Evolutionary conservation across 2,329 filamentous ascomycete genomes (phyloP), one percentile per base, ranked within the genome.

Genomic region (Penicillium expansum): DNA sequence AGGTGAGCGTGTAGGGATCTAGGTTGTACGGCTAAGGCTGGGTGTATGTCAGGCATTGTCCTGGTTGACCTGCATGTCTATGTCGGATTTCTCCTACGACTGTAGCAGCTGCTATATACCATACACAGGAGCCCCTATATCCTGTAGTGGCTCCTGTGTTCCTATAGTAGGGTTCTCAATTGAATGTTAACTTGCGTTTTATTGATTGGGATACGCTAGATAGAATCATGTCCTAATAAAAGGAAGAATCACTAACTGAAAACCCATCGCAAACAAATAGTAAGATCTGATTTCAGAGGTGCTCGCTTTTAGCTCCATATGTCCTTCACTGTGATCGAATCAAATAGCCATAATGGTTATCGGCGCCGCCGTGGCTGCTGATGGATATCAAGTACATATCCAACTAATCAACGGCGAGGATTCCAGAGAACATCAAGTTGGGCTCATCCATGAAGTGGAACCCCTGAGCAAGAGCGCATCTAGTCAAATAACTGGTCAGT

Each of bases 381-480:
- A 20, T 9, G 37, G 30, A 55, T 16, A 29, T 30, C 5, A 5
- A 29, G 20, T 14, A 6, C 43, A 48, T 13, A 35, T 6, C n/a
- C 11, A 20, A 37, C 38, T 55, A 55, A 4, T 50, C 47, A 11
- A 22, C 11, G 14, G 13, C 30, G n/a, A 33, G 8, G 13, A 52
- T 29, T 5, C 18, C 22, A 27, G 38, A 29, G 45, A 55, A 43
- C 47, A 49, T 49, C n/a, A 20, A 27, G 30, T 55, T 55, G 20
- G 52, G 52, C 38, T 55, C 52, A 20, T 55, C 45, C n/a, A 55
- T 27, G 14, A 55, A 55, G n/a, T 55, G 52, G 45, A 37, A 55
- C 2, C 45, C 32, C 13, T 33, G 13, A 13, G 52, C 38, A 14
- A 18, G 16, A 37, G 52, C 38, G 30, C 52, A 55, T 22, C 52